These are phyloP conservation scores for Hypoxylon intermedium DNA, from an alignment of 495 filamentous ascomycete species.

Conservation along the genomic window DNA sequence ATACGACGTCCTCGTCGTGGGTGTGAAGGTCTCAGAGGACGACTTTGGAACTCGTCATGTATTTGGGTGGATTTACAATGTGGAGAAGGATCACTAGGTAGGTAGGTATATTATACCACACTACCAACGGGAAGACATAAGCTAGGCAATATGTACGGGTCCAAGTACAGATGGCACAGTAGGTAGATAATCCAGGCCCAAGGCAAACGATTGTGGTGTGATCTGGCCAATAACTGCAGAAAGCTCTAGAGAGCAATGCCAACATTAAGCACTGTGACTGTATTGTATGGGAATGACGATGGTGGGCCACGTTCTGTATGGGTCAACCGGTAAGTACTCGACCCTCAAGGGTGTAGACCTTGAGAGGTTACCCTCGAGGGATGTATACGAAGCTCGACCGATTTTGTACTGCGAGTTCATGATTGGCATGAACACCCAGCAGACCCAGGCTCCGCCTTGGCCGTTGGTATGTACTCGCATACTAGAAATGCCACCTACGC, in stretches of 20 bases:
- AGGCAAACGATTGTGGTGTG: conserved; percentile 38
- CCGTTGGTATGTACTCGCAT: conserved; percentile 28
- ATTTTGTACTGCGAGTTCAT: conserved; percentile 36
- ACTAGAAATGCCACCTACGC: conserved; percentile 30
- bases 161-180: conserved; percentile 37
- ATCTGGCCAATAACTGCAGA: conserved; percentile 37
- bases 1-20: conserved; percentile 31
- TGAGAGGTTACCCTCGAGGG: conserved; percentile 27
- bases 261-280: conserved; percentile 40
- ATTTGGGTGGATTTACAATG: conserved; percentile 41
- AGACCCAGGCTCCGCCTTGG: conserved; percentile 36
- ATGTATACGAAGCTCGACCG: conserved; percentile 37
- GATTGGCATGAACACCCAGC: conserved; percentile 33
- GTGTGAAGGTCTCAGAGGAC: conserved; percentile 25
- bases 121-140: conserved; percentile 36
- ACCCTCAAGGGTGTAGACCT: conserved; percentile 34
- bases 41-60: conserved; percentile 37
- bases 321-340: conserved; percentile 41
- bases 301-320: conserved; percentile 37
- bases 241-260: conserved; percentile 33
- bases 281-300: conserved; percentile 40
- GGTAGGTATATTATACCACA: conserved; percentile 36
- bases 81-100: conserved; percentile 36
- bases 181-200: conserved; percentile 33
- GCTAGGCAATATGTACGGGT: conserved; percentile 36